These are phyloP conservation scores for Purpureocillium takamizusanense DNA, from an alignment of 2,329 filamentous ascomycete genomes.

Conservation along the genomic window DNA sequence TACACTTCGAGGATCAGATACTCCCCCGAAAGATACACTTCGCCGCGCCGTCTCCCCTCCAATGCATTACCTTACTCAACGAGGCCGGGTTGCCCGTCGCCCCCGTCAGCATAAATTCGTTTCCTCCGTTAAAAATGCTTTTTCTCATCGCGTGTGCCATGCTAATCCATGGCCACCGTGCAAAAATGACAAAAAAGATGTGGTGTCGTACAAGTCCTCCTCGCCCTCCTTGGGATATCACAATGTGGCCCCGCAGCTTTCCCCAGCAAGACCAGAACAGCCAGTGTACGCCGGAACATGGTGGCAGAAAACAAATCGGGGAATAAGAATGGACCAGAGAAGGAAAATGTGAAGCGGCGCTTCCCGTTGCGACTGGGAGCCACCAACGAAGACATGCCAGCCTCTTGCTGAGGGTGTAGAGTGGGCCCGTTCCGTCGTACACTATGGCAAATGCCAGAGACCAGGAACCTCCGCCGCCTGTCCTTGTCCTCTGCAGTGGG, in stretches of 20 bases:
- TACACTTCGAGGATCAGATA: conserved; percentile 1
- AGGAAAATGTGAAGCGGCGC: no score
- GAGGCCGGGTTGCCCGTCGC: no score
- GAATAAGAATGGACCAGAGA: no score
- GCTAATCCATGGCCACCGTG: background rate
- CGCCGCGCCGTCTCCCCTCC: background rate
- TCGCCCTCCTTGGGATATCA: background rate
- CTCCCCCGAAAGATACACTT: background rate
- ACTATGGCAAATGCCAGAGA: no score
- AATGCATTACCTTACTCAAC: conserved; percentile 1
- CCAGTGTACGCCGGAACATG: background rate
- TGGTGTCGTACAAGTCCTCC: background rate
- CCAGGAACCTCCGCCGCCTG: no score
- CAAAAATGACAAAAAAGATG: background rate
- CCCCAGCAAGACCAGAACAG: no score
- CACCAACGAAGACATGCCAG: no score
- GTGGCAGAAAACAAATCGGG: no score
- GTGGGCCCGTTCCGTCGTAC: no score
- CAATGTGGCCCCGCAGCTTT: background rate
- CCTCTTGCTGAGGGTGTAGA: no score
- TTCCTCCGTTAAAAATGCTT: background rate
- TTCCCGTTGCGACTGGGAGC: no score
- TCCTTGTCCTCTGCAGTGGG: no score
- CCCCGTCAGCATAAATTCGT: background rate
- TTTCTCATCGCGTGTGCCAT: background rate